phyloP scores from a whole-genome alignment of 352 stramenopile species.

The Globisporangium echinulatum region DNA sequence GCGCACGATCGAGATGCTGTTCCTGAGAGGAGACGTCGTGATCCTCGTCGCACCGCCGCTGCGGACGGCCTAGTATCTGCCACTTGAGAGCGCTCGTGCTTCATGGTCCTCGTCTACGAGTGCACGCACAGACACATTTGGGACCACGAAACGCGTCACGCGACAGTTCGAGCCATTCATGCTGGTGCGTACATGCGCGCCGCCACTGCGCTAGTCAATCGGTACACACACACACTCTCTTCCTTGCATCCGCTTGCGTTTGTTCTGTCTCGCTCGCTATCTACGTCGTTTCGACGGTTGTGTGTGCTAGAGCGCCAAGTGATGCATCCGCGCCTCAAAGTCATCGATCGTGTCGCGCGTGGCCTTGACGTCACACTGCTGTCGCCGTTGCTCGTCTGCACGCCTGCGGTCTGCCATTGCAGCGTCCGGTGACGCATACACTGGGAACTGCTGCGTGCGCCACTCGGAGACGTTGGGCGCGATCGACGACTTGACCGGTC shows the following conservation, averaged over 20 bases:
- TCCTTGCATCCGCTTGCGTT: neutral
- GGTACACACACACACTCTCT: neutral
- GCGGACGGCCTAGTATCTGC: slow-evolving; percentile 69
- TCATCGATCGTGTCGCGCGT: slow-evolving; percentile 28
- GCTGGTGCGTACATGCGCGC: neutral
- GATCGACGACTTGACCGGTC: slow-evolving; percentile 22
- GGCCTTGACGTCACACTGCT: slow-evolving; percentile 18
- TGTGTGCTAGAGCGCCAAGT: slow-evolving; percentile 7
- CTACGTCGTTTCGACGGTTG: neutral
- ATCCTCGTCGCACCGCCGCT: slow-evolving; percentile 97
- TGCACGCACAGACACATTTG: too few species aligned
- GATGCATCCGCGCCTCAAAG: slow-evolving; percentile 33
- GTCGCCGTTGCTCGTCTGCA: slow-evolving; percentile 4
- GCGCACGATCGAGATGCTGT: slow-evolving; percentile 97
- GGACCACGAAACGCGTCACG: too few species aligned
- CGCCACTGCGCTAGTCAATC: neutral
- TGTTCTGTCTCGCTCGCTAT: neutral
- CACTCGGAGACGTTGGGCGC: slow-evolving; percentile 33
- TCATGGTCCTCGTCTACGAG: neutral
- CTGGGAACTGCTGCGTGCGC: slow-evolving; percentile 24
- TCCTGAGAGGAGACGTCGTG: slow-evolving; percentile 97
- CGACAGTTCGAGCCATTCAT: neutral
- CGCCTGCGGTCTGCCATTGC: slow-evolving; percentile 2
- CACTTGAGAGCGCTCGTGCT: neutral
- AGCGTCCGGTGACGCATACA: slow-evolving; percentile 4